Base-by-base conservation (phyloP, 2,329 filamentous ascomycete species). In the Nemania bipapillata region DNA sequence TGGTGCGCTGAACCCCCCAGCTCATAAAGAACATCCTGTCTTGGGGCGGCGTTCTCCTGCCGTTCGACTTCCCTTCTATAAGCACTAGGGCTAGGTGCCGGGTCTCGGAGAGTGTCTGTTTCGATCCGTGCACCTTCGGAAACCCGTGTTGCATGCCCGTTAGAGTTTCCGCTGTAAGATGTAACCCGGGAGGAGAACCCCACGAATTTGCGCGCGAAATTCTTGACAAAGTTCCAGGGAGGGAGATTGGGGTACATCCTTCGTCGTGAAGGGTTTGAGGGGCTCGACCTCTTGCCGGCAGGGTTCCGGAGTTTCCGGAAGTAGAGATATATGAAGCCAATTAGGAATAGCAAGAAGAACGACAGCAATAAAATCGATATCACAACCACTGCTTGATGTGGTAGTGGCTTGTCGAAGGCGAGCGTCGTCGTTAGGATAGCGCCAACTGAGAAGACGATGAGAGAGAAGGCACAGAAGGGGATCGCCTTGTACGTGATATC, bases 401-500 rank as follows among this genome's bases (percentile, higher is more conserved):
- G 75, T 32, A 75, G 8, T 7, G 74, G 74, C 47, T 72, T 64
- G 49, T 72, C 22, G 54, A 65, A 70, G 24, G 52, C 42, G 15
- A 77, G 30, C 20, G 74, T 74, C 28, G 69, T 66, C 17, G 68
- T 63, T 37, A 78, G 62, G 42, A 76, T 67, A 9, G 49, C 73
- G 15, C 76, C 74, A 3, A 69, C 53, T 9, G 74, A 74, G 64
- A 78, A 73, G 30, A 74, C 22, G 22, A 75, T 63, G 15, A 78
- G 71, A 53, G 67, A 35, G 11, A 68, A 53, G 42, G 57, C 30
- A 22, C 65, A 74, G 32, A 71, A 66, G n/a, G 76, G 76, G 12
- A 78, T 73, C 6, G 75, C 37, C 52, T 72, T 74, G 30, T 67
- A 74, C 7, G 73, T 77, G 54, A 74, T 68, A 30, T 75, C 69